Percentiles rank a stretch among this genome's conserved stretches.
Conservation (phyloP, 208 protist genomes). For the Blastocrithidia nonstop region DNA sequence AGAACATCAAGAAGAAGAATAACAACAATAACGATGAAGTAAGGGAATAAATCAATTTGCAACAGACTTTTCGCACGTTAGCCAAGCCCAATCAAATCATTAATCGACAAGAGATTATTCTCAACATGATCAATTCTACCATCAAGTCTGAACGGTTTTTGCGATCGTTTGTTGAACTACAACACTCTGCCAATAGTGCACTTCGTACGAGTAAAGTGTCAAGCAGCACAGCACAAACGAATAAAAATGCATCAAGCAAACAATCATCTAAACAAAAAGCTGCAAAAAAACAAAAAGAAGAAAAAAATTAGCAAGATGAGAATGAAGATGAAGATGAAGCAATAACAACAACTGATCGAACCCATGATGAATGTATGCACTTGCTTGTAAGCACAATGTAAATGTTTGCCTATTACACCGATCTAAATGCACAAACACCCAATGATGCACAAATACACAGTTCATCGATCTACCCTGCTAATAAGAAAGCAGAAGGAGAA, state of each 20-base stretch:
- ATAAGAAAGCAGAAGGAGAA: neutral
- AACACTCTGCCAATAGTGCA: conserved; percentile 19
- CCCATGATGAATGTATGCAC: conserved; percentile 52
- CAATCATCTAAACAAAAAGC: conserved; percentile 2
- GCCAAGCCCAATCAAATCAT: conserved; percentile 82
- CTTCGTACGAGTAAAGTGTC: conserved; percentile 1
- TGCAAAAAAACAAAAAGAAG: conserved; percentile 7
- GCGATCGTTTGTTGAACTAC: conserved; percentile 64
- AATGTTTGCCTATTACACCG: conserved; percentile 68
- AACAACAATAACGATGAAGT: neutral
- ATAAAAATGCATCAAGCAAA: conserved; percentile 2
- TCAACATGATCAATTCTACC: conserved; percentile 60
- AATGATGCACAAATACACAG: no score
- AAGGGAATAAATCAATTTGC: conserved; percentile 11
- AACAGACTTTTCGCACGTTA: conserved; percentile 50
- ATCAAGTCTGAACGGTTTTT: conserved; percentile 78
- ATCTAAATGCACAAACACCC: conserved; percentile 30
- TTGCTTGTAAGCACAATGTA: conserved; percentile 55
- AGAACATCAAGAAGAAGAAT: conserved; percentile 3
- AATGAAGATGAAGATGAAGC: conserved; percentile 11
- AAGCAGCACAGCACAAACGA: conserved; percentile 1
- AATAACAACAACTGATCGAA: conserved; percentile 17
- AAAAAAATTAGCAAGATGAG: conserved; percentile 7
- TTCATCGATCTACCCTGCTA: no score
- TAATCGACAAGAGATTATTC: conserved; percentile 72